Conservation (phyloP, 768 basidiomycete genomes). For the Mrakia gelida region DNA sequence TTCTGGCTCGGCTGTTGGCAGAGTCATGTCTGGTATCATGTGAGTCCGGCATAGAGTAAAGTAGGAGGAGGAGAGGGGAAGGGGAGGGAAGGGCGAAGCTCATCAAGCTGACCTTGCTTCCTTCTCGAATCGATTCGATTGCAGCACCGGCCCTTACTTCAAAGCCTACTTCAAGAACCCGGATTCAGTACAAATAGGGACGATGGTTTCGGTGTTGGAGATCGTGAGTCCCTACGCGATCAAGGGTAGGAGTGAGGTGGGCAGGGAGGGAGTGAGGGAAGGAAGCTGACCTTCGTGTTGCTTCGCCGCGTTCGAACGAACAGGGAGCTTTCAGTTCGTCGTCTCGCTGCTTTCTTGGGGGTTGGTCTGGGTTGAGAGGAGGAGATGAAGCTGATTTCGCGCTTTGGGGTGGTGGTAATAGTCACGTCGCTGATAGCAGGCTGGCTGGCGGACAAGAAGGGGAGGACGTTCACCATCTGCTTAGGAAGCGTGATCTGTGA, state of each 20-base stretch:
- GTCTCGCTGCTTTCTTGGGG: no score
- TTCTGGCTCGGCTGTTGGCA: neutral
- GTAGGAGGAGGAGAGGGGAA: neutral
- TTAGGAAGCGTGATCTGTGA: constrained; percentile 66
- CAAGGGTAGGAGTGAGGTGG: neutral
- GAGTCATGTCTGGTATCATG: constrained; percentile 30
- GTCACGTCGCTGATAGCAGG: constrained; percentile 88
- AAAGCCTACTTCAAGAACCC: constrained; percentile 20
- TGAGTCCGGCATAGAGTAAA: neutral
- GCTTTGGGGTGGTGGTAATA: constrained; percentile 39
- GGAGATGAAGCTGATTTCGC: neutral
- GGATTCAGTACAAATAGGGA: constrained; percentile 20
- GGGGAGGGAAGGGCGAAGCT: neutral
- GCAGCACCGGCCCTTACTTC: constrained; percentile 30
- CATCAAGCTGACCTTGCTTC: neutral
- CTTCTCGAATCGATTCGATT: no score
- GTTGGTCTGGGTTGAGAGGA: neutral
- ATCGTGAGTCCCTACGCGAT: neutral
- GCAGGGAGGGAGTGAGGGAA: no score
- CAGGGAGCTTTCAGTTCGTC: neutral
- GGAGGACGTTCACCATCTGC: constrained; percentile 77
- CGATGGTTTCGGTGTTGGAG: constrained; percentile 29
- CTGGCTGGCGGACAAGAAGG: constrained; percentile 77
- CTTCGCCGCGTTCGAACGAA: no score
- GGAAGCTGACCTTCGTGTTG: neutral